Base-by-base conservation (phyloP, 2,329 filamentous ascomycete species). In the Emydomyces testavorans region DNA sequence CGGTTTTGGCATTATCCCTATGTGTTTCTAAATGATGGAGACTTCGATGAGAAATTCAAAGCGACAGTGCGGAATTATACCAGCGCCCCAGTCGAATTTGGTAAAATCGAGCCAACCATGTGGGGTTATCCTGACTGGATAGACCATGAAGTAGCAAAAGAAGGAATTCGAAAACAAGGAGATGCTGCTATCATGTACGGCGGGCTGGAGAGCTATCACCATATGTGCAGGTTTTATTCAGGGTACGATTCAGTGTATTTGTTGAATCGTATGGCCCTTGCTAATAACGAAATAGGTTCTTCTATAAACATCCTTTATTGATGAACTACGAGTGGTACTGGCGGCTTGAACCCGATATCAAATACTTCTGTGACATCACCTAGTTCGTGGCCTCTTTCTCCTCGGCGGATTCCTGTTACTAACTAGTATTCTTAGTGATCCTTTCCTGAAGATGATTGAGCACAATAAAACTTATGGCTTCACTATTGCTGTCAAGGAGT, bases 311-410 rank as follows among this genome's bases (percentile, higher is more conserved):
- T 64, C 84, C 89, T 54, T 78, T 96, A 28, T 77, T 98, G 38
- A 78, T 85, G 62, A 96, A 96, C 68, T 98, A 96, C 69, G 88
- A 96, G 63, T 98, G 92, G 92, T 98, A 98, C 73, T 98, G 92
- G 92, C 87, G 92, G 54, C 74, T 98, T 58, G 92, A 98, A 75
- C 92, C 92, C 55, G 92, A 98, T 69, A 96, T 98, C 78, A 95
- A 90, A 71, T 98, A 96, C 72, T 98, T 98, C 72, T 98, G 92
- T 68, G 92, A 98, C 64, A 96, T 98, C 57, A 98, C 92, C 55
- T 98, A 98, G 85, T 90, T 79, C 53, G 79, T 13, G 29, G 34
- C 7, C 10, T 63, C 36, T 60, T 56, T 15, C n/a, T 20, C 10
- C 24, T 18, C 28, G 20, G 10, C 38, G 11, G 2, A 24, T 5